Evolutionary conservation across 495 filamentous ascomycete genomes (phyloP), one percentile per base, ranked within the genome.

Genomic region (Aspergillus carlsbadensis): DNA sequence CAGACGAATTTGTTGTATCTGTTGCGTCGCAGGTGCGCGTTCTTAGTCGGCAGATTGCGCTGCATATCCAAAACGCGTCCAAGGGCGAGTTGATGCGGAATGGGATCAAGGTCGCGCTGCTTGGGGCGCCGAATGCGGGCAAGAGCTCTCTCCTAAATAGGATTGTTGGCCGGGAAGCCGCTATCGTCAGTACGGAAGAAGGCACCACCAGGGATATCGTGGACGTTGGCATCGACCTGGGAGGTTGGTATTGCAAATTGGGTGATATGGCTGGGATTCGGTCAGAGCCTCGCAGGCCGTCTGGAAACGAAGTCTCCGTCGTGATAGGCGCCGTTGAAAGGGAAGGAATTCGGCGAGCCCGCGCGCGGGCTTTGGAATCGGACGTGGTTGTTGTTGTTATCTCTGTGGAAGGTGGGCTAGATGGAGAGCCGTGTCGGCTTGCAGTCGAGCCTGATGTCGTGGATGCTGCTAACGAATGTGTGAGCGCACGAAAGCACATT

Each of bases 121-220:
- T 98, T 6, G 94, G 94, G 0, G 89, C 92, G 6, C 95, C 94
- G 10, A 98, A 98, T 72, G 93, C 87, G 0, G 94, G 94, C 17
- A 98, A 98, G 69, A 97, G 93, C 65, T 95, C 90, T 1, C 73
- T 98, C 53, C 81, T 98, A 65, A 98, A 98, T 72, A 76, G 82
- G 48, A 79, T 98, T 59, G 90, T 96, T n/a, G 92, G 92, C 2
- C 78, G 92, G 46, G 92, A 98, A 65, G 95, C 94, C 0, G 91
- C 90, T 17, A 98, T 98, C 66, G 95, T 98, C 3, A 96, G 91
- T 41, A 77, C 82, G 0, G 93, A 98, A 66, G 90, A 89, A 29
- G 94, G 94, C 0, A 98, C 94, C 0, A 98, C 94, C 1, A 75
- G 94, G 35, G 95, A 98, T 79, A 87, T 98, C 24, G 87, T 98